Base-by-base conservation (phyloP, 768 basidiomycete genomes). In the Mycena indigotica region DNA sequence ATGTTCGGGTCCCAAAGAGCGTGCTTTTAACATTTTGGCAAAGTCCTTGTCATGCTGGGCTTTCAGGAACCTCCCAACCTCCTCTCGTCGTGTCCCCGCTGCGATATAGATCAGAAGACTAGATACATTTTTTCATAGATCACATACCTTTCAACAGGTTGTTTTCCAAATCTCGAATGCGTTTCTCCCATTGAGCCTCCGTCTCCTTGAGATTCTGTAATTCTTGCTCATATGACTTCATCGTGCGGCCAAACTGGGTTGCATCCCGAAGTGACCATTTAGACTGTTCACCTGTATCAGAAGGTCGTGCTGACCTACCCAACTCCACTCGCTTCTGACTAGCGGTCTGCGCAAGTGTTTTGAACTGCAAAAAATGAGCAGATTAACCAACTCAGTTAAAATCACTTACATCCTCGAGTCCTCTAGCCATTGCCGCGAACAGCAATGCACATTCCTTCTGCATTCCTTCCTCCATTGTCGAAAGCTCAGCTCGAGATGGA, bases 1-100 rank as follows among this genome's bases (percentile, higher is more conserved):
- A 66, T 94, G 88, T 66, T 98, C 93, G 0, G 96, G 93, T 13
- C 89, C 89, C n/a, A 95, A 73, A n/a, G 88, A 86, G 46, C 89
- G 80, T 2, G 84, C 76, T 66, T 84, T 86, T 52, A 92, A 73
- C 77, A 89, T 83, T 65, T 85, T 88, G 10, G 85, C 82, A 69
- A 95, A 92, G 53, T 89, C 88, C 3, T 84, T 80, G 67, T 98
- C 94, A 28, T 79, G 80, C 58, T 85, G 84, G 1, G 93, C 94
- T 63, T 84, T 85, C 53, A 86, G 79, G 70, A 93, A 95, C 4
- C 92, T 84, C 17, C 78, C 76, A 24, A 93, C 88, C 66, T 97
- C 94, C 68, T 95, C 93, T 63, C 83, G 83, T 62, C 90, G 85
- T 57, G 90, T 91, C 50, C 84, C 85, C 38, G 87, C 95, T 96